Evolutionary conservation across 1,139 yeast genomes (phyloP), one percentile per base, ranked within the genome.

Genomic region (Pichia sp.): DNA sequence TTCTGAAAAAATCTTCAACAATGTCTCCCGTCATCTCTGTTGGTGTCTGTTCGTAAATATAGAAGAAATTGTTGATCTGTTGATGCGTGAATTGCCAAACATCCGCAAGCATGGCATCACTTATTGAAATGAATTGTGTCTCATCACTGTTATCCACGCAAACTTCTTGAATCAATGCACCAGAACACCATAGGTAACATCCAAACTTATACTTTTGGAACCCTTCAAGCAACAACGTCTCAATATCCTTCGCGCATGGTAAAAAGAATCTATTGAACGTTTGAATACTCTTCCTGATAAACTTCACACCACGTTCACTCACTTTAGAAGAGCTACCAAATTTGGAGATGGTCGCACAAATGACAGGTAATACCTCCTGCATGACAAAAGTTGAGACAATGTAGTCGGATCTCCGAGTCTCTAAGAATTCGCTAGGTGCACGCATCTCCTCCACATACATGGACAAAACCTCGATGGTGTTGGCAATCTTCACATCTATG

Each of bases 181-280:
- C 96, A 3, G 94, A 80, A 14, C 85, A 93, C 93, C 95, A 88
- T 40, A 88, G 63, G 54, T 81, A 88, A 56, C 95, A 84, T 3
- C 96, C 96, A 52, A 64, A 74, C 30, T 77, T 74, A 23, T 80
- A 80, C 32, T 64, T 61, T 33, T 76, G 69, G 61, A 86, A 88
- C 6, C 93, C 91, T 28, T 69, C 67, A 1, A 68, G 72, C 41
- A 85, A 67, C 45, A 80, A 63, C 39, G 66, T 71, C 1, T 87
- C 88, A 33, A 86, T 69, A 11, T 74, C 66, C 3, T 78, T 74
- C 24, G 88, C 63, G 22, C 82, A 66, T 2, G 82, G 76, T 30
- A 70, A 64, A 42, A 86, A 61, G 51, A 74, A 82, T n/a, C 72
- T 64, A 38, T 74, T 72, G 55, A 74, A 79, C n/a, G 81, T 72